Percentiles rank a stretch among this genome's conserved stretches.
These are phyloP conservation scores for Agrostemma githago DNA, from an alignment of 148 eudicot genomes.

Conservation along the genomic window DNA sequence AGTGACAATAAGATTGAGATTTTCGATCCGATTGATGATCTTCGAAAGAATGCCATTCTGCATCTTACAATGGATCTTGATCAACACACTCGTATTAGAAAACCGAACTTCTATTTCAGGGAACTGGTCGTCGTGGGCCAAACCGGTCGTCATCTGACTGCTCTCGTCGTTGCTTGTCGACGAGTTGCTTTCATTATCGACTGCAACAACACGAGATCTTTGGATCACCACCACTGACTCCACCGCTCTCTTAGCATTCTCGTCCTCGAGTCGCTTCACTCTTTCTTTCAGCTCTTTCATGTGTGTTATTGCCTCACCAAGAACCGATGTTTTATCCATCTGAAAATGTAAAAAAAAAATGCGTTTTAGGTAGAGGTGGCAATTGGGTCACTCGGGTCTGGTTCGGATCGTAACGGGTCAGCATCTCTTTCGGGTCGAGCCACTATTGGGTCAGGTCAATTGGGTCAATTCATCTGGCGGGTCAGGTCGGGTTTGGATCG, in stretches of 20 bases:
- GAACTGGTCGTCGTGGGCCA: slow-evolving; percentile 2
- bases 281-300: slow-evolving; percentile 33
- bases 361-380: no score
- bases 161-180: slow-evolving; percentile 1
- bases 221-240: slow-evolving; percentile 20
- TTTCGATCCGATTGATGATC: slow-evolving; percentile 17
- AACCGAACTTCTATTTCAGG: slow-evolving; percentile 24
- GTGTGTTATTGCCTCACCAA: slow-evolving; percentile 33
- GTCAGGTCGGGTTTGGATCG: no score
- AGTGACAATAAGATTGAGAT: slow-evolving; percentile 6
- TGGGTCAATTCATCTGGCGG: no score
- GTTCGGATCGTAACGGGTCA: no score
- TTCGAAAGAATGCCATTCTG: slow-evolving; percentile 15
- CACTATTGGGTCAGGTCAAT: no score
- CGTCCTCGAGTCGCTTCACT: slow-evolving; percentile 29
- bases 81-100: slow-evolving; percentile 17
- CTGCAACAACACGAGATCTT: slow-evolving; percentile 14
- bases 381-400: no score
- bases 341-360: no score
- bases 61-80: slow-evolving; percentile 17
- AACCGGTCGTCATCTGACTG: not conserved
- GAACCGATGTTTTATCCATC: slow-evolving; percentile 37
- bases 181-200: slow-evolving; percentile 2
- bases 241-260: not conserved
- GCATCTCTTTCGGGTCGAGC: no score